phyloP scores from a whole-genome alignment of 129 eudicot species.

The Flaveria sonorensis region DNA sequence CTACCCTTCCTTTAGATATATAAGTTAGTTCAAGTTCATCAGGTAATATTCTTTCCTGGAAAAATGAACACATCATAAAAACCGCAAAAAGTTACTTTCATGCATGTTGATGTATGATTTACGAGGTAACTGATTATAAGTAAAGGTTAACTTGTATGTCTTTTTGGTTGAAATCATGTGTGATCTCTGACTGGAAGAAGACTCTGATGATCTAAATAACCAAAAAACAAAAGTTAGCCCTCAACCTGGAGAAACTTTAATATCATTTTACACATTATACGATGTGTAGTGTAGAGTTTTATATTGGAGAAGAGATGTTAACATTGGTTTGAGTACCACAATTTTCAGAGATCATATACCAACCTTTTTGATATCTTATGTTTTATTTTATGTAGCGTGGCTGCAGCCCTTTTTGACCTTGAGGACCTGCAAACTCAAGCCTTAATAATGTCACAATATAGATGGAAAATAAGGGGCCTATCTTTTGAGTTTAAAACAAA shows the following conservation, averaged over 20 bases:
- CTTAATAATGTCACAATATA: slow-evolving; percentile 14
- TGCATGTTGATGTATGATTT: slow-evolving; percentile 19
- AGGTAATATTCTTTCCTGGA: slow-evolving; percentile 59
- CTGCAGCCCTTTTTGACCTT: slow-evolving; percentile 13
- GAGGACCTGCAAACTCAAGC: slow-evolving; percentile 27
- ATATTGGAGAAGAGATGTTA: neutral
- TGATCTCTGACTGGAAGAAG: slow-evolving; percentile 32
- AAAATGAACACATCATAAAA: slow-evolving; percentile 11
- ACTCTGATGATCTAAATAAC: slow-evolving; percentile 48
- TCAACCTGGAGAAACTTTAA: neutral
- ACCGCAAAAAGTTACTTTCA: slow-evolving; percentile 22
- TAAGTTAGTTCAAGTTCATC: slow-evolving; percentile 63
- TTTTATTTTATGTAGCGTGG: slow-evolving; percentile 15
- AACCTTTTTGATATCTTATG: slow-evolving; percentile 38
- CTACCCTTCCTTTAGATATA: slow-evolving; percentile 70
- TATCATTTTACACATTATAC: neutral
- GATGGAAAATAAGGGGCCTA: neutral
- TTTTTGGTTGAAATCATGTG: slow-evolving; percentile 30
- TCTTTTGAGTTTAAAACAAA: slow-evolving; percentile 8
- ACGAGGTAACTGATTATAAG: neutral
- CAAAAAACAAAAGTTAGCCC: neutral
- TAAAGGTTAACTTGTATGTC: slow-evolving; percentile 50
- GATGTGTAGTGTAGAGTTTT: neutral
- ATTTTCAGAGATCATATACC: slow-evolving; percentile 11
- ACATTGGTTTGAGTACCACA: neutral